phyloP scores from a whole-genome alignment of 1,284 basidiomycete species.

The Singerocomus inundabilis region DNA sequence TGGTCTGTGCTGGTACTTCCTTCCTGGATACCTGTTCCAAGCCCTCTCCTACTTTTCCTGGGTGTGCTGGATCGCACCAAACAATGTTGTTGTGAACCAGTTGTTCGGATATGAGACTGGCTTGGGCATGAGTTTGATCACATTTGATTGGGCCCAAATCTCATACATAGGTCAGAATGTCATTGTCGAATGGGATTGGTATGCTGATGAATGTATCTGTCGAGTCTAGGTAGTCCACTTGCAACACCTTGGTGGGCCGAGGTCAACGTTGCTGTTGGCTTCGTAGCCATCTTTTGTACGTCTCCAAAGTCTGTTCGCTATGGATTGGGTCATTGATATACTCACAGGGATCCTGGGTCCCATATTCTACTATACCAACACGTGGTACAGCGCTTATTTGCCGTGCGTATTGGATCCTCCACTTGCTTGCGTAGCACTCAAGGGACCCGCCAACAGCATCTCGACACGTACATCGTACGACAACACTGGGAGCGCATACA shows the following conservation, averaged over 20 bases:
- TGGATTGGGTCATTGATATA: neutral
- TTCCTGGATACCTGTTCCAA: constrained; percentile 72
- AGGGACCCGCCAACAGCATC: constrained; percentile 33
- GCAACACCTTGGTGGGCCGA: constrained; percentile 75
- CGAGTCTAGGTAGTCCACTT: constrained; percentile 45
- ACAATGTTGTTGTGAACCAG: constrained; percentile 64
- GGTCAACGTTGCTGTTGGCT: constrained; percentile 79
- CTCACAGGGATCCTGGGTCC: constrained; percentile 60
- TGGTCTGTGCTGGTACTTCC: constrained; percentile 66
- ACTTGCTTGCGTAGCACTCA: neutral
- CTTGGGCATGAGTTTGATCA: constrained; percentile 67
- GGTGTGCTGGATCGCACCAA: constrained; percentile 80
- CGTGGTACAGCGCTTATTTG: constrained; percentile 61
- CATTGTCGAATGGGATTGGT: neutral
- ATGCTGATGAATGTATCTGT: neutral
- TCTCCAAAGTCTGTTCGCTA: neutral
- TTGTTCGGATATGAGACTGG: constrained; percentile 80
- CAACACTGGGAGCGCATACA: constrained; percentile 65
- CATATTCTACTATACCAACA: constrained; percentile 61
- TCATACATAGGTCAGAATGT: constrained; percentile 36
- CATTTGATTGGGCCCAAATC: constrained; percentile 72
- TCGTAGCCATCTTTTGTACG: constrained; percentile 69
- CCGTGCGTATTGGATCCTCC: constrained; percentile 33
- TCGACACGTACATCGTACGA: constrained; percentile 57
- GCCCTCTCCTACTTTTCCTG: constrained; percentile 67